A percentile compares a stretch with the other conserved stretches of the same genome.
Conservation (phyloP, 306 rosid species). For the Lathyrus sativus region DNA sequence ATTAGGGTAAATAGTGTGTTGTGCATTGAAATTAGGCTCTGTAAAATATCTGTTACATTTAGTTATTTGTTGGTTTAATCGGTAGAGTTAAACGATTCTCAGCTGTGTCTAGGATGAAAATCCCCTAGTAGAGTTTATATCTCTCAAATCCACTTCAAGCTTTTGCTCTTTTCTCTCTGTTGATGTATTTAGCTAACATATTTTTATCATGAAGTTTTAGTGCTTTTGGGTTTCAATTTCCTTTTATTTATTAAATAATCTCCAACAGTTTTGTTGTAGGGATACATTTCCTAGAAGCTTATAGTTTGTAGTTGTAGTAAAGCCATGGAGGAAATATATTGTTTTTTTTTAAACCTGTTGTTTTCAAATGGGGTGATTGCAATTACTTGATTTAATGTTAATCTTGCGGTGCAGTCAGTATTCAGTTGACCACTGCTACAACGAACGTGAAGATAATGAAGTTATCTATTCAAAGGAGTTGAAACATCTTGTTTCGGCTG, state of each 20-base stretch:
- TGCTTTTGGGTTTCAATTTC: constrained; percentile 3
- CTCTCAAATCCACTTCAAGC: background rate
- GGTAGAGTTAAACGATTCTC: background rate
- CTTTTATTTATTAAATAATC: background rate
- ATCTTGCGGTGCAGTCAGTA: constrained; percentile 51
- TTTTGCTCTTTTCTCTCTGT: background rate
- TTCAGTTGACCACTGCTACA: constrained; percentile 68
- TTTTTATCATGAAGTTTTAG: constrained; percentile 24
- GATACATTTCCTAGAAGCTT: background rate
- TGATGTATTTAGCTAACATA: background rate
- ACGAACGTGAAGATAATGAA: constrained; percentile 61
- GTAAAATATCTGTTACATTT: background rate
- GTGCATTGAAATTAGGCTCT: background rate
- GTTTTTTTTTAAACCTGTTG: background rate
- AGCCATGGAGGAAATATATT: background rate
- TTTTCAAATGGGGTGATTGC: background rate
- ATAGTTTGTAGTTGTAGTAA: background rate
- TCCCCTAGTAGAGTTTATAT: background rate
- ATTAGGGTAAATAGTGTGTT: background rate
- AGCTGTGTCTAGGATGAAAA: background rate
- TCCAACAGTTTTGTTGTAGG: background rate
- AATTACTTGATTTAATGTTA: background rate
- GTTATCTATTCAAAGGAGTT: constrained; percentile 65
- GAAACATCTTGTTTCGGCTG: constrained; percentile 60
- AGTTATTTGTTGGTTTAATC: background rate